Base-by-base conservation (phyloP, 371 early-diverging fungal species). In the Actinomucor elegans region DNA sequence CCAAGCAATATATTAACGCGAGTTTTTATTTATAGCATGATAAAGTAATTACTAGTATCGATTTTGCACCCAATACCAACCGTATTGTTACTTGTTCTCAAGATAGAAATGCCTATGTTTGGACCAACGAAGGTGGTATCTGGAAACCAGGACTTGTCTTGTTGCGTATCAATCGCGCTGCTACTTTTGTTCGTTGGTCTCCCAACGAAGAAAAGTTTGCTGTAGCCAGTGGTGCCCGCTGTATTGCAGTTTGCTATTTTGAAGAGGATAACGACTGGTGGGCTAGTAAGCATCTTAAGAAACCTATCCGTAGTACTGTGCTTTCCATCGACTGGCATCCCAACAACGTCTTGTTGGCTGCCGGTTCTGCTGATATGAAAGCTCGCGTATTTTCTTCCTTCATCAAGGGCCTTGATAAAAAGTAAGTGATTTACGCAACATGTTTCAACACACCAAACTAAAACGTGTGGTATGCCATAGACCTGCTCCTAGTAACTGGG, bases 51-150 rank as follows among this genome's bases (percentile, higher is more conserved):
- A 98, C 97, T 8, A 82, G 90, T 48, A 87, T 98, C 61, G 98
- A 98, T 71, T 94, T 96, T 93, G 96, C 98, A 7, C 96, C 95
- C 55, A 85, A 87, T 48, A 87, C 96, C 49, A 95, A 97, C 81
- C 85, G 93, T 45, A 91, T 97, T 56, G 98, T 97, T 14, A 91
- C 97, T 20, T 95, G 97, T 75, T 94, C 94, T 43, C 97, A 97
- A 79, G 99, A 98, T 75, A 87, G 96, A 57, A 98, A 98, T 67
- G 98, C 97, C 15, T 98, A 97, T 67, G 99, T 98, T 27, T 98
- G 98, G 98, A 89, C 85, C 4, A 73, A 84, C 32, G 94, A 94
- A 52, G 64, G 64, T 1, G 67, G 75, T 32, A 64, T 72, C 15
- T 98, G 98, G 98, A 91, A 91, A 68, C 97, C 95, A 26, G 93